These are phyloP conservation scores for Mucuna pruriens DNA, from an alignment of 306 rosid genomes.

Conservation along the genomic window DNA sequence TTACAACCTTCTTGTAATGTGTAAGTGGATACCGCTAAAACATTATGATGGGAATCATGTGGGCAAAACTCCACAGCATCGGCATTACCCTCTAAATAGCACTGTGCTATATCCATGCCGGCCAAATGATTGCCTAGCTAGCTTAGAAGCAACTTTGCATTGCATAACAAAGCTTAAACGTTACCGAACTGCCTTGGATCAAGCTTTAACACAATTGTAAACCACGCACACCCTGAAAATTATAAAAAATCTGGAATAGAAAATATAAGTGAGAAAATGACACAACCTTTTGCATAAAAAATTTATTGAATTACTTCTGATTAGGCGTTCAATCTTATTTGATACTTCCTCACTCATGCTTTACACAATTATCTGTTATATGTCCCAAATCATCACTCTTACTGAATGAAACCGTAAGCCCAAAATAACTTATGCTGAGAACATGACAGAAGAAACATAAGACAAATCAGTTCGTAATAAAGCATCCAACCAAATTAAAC, in stretches of 20 bases:
- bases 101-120: constrained; percentile 79
- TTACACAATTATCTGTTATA: not conserved
- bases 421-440: not conserved
- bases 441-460: not conserved
- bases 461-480: not conserved
- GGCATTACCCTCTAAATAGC: constrained; percentile 76
- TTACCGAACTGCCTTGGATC: constrained; percentile 66
- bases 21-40: constrained; percentile 85
- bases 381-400: not conserved
- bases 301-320: not conserved
- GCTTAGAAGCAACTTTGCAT: not conserved
- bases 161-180: not conserved
- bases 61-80: constrained; percentile 93
- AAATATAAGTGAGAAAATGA: not conserved
- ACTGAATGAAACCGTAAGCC: not conserved
- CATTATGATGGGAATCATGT: constrained; percentile 52
- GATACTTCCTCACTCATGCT: not conserved
- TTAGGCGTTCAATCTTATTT: not conserved
- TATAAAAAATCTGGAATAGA: not conserved
- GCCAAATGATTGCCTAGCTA: not conserved
- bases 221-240: not conserved
- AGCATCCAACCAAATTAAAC: not conserved
- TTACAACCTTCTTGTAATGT: constrained; percentile 69
- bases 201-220: not conserved
- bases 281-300: not conserved